Conservation (phyloP, 225 moss, liverwort and hornwort species). For the Straminergon stramineum region DNA sequence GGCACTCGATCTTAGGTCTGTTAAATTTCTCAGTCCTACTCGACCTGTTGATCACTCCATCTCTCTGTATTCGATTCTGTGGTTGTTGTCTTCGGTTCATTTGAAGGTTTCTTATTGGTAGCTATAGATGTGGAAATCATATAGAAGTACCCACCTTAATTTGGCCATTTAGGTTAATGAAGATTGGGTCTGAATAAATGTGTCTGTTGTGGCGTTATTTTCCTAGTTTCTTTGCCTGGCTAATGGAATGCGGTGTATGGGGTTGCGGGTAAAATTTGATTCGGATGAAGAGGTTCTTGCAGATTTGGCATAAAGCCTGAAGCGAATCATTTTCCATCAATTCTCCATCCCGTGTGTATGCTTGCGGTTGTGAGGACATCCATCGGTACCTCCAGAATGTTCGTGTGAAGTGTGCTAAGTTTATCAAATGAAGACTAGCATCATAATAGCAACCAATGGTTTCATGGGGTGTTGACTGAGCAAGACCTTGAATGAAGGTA, state of each 20-base stretch:
- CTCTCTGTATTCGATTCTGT: neutral
- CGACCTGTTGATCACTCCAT: neutral
- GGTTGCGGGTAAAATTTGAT: constrained; percentile 51
- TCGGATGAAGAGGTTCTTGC: constrained; percentile 31
- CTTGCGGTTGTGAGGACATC: neutral
- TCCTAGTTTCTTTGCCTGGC: neutral
- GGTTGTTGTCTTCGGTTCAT: neutral
- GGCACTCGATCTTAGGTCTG: neutral
- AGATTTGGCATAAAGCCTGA: neutral
- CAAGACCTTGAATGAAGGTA: neutral
- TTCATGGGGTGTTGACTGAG: neutral
- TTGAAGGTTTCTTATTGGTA: neutral
- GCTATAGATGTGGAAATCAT: neutral
- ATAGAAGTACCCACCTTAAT: neutral
- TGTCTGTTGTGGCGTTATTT: neutral
- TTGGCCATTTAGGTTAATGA: neutral
- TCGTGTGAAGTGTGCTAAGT: neutral
- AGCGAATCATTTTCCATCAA: neutral
- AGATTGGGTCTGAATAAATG: neutral
- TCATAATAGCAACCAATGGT: neutral
- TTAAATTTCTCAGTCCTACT: neutral
- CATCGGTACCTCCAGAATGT: neutral
- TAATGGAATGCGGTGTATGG: neutral
- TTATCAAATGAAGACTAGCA: neutral
- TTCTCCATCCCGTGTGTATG: neutral